Conservation (phyloP, 495 filamentous ascomycete species). For the Xylaria grammica region DNA sequence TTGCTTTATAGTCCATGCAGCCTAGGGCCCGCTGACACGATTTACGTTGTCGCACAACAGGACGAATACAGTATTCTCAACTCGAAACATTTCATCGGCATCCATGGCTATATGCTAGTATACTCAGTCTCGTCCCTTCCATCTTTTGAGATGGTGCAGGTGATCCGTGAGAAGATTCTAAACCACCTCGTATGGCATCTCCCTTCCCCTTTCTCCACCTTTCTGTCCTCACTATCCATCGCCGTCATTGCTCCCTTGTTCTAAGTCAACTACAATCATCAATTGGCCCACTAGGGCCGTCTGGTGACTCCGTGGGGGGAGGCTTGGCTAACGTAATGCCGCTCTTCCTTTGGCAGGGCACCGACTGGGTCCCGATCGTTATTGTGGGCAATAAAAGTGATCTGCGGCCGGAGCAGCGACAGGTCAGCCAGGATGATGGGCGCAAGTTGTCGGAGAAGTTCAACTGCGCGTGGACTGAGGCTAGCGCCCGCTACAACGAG, state of each 20-base stretch:
- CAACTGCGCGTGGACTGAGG: constrained; percentile 93
- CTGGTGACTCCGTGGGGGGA: constrained; percentile 15
- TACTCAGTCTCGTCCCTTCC: constrained; percentile 93
- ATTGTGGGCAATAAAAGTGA: constrained; percentile 98
- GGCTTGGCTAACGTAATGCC: constrained; percentile 7
- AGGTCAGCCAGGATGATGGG: constrained; percentile 86
- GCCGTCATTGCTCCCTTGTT: too few species aligned
- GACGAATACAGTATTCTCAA: constrained; percentile 99
- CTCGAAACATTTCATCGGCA: constrained; percentile 98
- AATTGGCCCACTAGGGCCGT: constrained; percentile 13
- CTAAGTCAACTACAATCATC: not conserved
- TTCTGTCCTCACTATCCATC: not conserved
- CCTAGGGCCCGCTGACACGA: constrained; percentile 14
- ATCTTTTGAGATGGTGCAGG: constrained; percentile 94
- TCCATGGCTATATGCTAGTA: constrained; percentile 98
- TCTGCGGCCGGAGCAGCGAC: constrained; percentile 87
- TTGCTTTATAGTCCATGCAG: not conserved
- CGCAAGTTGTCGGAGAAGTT: constrained; percentile 80
- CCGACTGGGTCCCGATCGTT: constrained; percentile 88
- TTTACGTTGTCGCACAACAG: constrained; percentile 48
- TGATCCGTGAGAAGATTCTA: constrained; percentile 95
- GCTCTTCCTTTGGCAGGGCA: constrained; percentile 64
- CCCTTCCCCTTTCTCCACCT: constrained; percentile 1
- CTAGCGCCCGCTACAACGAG: constrained; percentile 89
- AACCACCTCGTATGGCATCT: constrained; percentile 79